phyloP scores from a whole-genome alignment of 106 monocot species.

The Apostasia ramifera region DNA sequence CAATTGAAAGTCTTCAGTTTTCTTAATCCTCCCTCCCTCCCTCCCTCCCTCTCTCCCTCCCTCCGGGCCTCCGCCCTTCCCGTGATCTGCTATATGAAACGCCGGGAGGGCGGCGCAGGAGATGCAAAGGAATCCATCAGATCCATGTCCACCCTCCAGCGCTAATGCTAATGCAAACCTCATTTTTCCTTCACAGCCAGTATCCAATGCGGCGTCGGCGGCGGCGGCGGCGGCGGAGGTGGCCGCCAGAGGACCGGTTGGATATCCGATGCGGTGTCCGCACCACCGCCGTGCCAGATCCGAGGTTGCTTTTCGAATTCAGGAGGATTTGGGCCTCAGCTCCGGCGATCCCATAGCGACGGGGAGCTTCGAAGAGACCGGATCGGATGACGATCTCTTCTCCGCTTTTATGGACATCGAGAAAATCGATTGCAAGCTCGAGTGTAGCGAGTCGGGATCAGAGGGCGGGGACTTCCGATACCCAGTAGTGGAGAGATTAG shows the following conservation, averaged over 20 bases:
- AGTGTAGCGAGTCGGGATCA: constrained; percentile 32
- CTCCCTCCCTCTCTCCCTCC: too few species aligned
- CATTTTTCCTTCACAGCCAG: neutral
- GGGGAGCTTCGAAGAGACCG: constrained; percentile 33
- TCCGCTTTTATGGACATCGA: constrained; percentile 52
- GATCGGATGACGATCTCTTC: constrained; percentile 42
- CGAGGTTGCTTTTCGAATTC: constrained; percentile 36
- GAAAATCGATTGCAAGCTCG: constrained; percentile 37
- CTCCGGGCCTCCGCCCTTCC: neutral
- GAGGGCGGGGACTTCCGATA: constrained; percentile 12
- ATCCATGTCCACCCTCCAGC: neutral
- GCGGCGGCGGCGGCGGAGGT: neutral
- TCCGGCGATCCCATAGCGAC: constrained; percentile 12
- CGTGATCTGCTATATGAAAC: constrained; percentile 2
- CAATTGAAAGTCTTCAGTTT: too few species aligned
- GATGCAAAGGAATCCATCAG: constrained; percentile 9
- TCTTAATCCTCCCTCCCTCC: too few species aligned
- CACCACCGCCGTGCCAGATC: constrained; percentile 45
- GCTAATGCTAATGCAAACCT: neutral
- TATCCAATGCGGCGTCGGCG: neutral
- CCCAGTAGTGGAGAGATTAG: neutral
- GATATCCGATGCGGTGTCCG: constrained; percentile 10
- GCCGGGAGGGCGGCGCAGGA: neutral
- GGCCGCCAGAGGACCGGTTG: neutral
- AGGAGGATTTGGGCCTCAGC: constrained; percentile 25